These are phyloP conservation scores for Polychytrium aggregatum DNA, from an alignment of 192 early-diverging fungal genomes.

Conservation along the genomic window DNA sequence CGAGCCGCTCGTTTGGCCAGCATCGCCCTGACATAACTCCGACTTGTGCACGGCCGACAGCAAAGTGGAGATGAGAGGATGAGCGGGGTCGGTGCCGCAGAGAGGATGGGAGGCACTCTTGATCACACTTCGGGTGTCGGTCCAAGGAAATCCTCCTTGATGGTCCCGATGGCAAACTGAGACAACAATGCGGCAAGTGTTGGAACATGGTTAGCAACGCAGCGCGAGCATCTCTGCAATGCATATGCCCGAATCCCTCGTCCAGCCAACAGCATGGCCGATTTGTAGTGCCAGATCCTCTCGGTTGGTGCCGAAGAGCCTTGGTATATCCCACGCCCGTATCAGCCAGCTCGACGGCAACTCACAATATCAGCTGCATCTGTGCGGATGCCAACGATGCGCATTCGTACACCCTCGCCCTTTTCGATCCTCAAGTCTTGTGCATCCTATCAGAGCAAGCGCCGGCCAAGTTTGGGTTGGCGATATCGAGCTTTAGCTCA, in stretches of 20 bases:
- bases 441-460: conserved; percentile 11
- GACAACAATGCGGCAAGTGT: neutral
- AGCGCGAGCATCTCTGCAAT: too few species aligned
- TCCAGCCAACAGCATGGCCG: neutral
- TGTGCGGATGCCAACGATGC: conserved; percentile 79
- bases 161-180: conserved; percentile 87
- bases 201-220: neutral
- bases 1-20: too few species aligned
- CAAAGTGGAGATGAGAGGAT: too few species aligned
- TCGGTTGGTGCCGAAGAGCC: too few species aligned
- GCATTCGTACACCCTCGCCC: conserved; percentile 70
- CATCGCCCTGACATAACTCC: too few species aligned
- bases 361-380: conserved; percentile 91
- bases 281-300: too few species aligned
- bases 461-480: neutral
- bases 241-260: too few species aligned
- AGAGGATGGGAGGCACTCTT: too few species aligned
- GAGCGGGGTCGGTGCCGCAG: too few species aligned
- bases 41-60: too few species aligned
- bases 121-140: conserved; percentile 16
- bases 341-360: conserved; percentile 1
- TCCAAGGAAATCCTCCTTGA: conserved; percentile 95
- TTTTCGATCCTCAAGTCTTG: conserved; percentile 63
- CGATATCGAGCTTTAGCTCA: too few species aligned
- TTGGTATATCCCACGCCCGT: neutral